Conservation (phyloP, 1,139 yeast species). For the Oligophagozyma castellii region DNA sequence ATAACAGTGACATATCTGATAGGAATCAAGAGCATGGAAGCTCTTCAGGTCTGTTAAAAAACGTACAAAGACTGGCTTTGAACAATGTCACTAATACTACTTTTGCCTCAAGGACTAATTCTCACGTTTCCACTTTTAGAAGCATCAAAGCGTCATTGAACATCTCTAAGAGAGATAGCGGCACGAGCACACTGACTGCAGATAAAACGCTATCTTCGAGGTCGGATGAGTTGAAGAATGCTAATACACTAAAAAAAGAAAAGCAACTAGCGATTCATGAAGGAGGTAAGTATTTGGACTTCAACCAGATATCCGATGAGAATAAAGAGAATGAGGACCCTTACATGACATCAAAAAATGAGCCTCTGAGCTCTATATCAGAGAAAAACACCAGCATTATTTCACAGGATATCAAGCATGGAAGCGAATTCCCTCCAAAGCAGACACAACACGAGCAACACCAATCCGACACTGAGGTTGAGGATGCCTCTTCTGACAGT, state of each 20-base stretch:
- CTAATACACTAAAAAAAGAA: not conserved
- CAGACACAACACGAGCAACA: conserved; percentile 2
- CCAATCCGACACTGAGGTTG: conserved; percentile 2
- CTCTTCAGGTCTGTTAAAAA: conserved; percentile 10
- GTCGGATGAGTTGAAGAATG: not conserved
- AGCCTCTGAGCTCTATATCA: conserved; percentile 2
- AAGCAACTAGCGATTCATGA: not conserved
- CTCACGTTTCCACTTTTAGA: conserved; percentile 8
- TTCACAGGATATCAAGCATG: not conserved
- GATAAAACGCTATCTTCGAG: conserved; percentile 1
- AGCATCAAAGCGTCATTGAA: conserved; percentile 11
- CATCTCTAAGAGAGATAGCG: conserved; percentile 8
- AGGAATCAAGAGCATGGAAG: too few species aligned
- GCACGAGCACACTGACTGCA: conserved; percentile 9
- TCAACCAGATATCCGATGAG: too few species aligned
- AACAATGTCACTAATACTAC: conserved; percentile 24
- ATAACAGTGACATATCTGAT: too few species aligned
- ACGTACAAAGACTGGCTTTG: conserved; percentile 21
- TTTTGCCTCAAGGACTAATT: conserved; percentile 13
- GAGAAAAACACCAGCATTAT: conserved; percentile 1
- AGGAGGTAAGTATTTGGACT: not conserved
- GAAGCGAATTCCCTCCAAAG: conserved; percentile 2
- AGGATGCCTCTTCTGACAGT: conserved; percentile 2
- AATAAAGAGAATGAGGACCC: conserved; percentile 19
- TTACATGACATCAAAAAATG: conserved; percentile 1